Conservation (phyloP, 2,329 filamentous ascomycete genomes). For the Alternaria alternata region DNA sequence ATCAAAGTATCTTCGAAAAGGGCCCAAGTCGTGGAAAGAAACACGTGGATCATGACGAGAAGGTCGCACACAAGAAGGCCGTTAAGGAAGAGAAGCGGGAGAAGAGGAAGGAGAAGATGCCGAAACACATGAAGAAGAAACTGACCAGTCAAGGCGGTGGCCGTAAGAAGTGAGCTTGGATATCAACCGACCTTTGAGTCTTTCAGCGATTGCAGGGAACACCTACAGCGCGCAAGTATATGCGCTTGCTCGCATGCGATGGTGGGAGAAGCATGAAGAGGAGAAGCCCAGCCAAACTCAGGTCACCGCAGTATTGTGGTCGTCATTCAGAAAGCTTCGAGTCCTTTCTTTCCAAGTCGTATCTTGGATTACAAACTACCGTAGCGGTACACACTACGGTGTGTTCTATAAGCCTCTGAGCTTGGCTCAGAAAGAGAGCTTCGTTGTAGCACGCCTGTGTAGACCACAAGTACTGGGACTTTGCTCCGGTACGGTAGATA, state of each 20-base stretch:
- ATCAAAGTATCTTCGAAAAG: constrained; percentile 47
- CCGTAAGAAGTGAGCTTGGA: constrained; percentile 64
- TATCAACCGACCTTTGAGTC: not conserved
- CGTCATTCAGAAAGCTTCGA: not conserved
- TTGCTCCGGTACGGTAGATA: not conserved
- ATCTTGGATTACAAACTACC: not conserved
- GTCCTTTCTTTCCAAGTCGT: not conserved
- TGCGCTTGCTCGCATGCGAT: not conserved
- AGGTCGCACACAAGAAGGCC: constrained; percentile 85
- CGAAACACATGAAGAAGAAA: constrained; percentile 94
- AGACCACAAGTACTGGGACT: not conserved
- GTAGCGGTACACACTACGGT: not conserved
- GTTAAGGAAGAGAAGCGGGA: constrained; percentile 97
- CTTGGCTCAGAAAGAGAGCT: not conserved
- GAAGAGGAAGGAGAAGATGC: constrained; percentile 93
- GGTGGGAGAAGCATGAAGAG: not conserved
- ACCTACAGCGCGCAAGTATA: too few relatives aligned
- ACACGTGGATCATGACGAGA: constrained; percentile 90
- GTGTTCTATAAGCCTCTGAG: not conserved
- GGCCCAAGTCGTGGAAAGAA: constrained; percentile 52
- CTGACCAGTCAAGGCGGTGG: constrained; percentile 68
- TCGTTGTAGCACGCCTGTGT: not conserved
- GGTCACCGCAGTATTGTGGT: not conserved
- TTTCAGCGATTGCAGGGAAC: not conserved
- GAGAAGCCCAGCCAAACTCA: not conserved